phyloP scores from a whole-genome alignment of 768 basidiomycete species.

The Tricholoma hemisulphureum region DNA sequence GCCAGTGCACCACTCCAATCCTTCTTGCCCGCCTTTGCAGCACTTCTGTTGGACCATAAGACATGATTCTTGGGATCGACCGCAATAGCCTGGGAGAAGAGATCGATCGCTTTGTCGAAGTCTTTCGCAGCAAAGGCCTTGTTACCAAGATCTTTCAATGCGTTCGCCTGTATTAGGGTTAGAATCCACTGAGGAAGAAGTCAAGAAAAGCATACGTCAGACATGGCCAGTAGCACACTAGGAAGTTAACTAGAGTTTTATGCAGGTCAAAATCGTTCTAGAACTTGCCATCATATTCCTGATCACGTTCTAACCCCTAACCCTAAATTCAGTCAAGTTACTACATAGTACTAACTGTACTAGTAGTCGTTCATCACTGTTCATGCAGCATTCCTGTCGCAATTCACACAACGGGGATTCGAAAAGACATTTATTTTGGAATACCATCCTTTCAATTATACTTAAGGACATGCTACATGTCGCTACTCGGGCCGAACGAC shows the following conservation, averaged over 20 bases:
- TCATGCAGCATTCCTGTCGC: no score
- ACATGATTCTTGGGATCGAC: slow-evolving; percentile 85
- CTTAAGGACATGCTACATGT: no score
- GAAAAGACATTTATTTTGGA: no score
- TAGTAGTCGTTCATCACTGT: no score
- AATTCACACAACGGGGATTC: no score
- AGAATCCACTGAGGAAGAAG: not conserved
- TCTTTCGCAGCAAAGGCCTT: slow-evolving; percentile 93
- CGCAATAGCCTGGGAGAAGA: slow-evolving; percentile 80
- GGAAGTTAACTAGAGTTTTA: slow-evolving; percentile 15
- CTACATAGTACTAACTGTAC: no score
- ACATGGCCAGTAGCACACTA: slow-evolving; percentile 43
- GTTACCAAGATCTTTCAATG: slow-evolving; percentile 91
- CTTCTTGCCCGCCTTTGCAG: slow-evolving; percentile 84
- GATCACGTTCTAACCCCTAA: slow-evolving; percentile 27
- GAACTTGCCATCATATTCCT: slow-evolving; percentile 23
- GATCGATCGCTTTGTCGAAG: slow-evolving; percentile 83
- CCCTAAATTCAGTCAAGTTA: slow-evolving; percentile 15
- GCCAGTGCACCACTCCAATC: slow-evolving; percentile 72
- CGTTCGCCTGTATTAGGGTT: slow-evolving; percentile 35
- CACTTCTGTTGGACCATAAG: slow-evolving; percentile 90
- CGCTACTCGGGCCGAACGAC: no score
- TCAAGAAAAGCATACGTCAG: slow-evolving; percentile 35
- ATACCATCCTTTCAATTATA: no score
- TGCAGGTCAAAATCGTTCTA: slow-evolving; percentile 23